Evolutionary conservation across 768 basidiomycete genomes (phyloP).

Genomic region (Austroboletus festivus): DNA sequence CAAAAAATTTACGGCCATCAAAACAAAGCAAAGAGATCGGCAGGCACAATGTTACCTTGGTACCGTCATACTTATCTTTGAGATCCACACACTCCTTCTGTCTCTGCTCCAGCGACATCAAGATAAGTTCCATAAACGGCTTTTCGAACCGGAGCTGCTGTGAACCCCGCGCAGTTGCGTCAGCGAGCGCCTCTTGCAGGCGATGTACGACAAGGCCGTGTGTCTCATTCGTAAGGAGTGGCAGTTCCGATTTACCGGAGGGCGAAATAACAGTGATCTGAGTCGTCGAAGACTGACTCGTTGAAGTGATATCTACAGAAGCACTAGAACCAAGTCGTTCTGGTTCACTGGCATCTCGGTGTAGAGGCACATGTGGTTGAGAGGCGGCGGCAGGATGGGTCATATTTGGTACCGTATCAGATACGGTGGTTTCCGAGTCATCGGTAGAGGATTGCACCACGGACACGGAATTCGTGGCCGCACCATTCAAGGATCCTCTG

Average conservation of each 20-base stretch:
- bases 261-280: conserved; percentile 48
- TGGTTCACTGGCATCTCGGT: conserved; percentile 15
- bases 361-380: conserved; percentile 1
- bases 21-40: neutral
- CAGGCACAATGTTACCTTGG: conserved; percentile 62
- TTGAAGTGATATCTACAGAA: conserved; percentile 13
- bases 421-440: conserved; percentile 6
- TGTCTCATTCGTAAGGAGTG: conserved; percentile 31
- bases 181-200: conserved; percentile 59
- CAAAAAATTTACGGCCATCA: neutral
- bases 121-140: conserved; percentile 66
- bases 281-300: conserved; percentile 18
- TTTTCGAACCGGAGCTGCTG: conserved; percentile 69
- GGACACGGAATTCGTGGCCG: neutral
- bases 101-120: conserved; percentile 62
- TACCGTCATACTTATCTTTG: conserved; percentile 76
- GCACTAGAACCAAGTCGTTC: conserved; percentile 28
- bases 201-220: conserved; percentile 46
- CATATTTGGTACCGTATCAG: conserved; percentile 14
- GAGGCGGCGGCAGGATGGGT: conserved; percentile 23
- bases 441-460: neutral
- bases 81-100: conserved; percentile 59
- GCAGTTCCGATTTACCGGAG: conserved; percentile 25
- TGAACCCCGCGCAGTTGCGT: conserved; percentile 56
- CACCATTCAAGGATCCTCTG: conserved; percentile 2